These are phyloP conservation scores for Lunasporangiospora selenospora DNA, from an alignment of 192 early-diverging fungal genomes.

Conservation along the genomic window DNA sequence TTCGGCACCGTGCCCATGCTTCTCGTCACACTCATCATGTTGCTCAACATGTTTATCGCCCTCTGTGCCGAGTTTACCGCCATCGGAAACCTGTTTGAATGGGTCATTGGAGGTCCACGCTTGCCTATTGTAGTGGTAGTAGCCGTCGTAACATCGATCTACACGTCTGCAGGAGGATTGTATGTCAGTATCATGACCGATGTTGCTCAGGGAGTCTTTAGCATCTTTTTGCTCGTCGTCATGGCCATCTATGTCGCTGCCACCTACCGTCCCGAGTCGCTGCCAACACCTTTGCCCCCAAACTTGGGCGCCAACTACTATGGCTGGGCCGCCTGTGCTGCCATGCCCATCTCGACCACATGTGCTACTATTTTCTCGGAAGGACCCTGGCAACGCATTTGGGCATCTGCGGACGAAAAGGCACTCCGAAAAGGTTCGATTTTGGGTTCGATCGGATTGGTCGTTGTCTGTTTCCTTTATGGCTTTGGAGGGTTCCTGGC, in stretches of 20 bases:
- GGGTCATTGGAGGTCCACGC: conserved; percentile 60
- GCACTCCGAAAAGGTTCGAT: conserved; percentile 60
- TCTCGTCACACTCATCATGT: conserved; percentile 57
- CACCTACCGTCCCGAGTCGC: conserved; percentile 54
- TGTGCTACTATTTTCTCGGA: conserved; percentile 72
- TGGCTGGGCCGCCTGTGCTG: conserved; percentile 66
- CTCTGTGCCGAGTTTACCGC: conserved; percentile 69
- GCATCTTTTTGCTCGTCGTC: conserved; percentile 58
- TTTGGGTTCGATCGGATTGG: conserved; percentile 58
- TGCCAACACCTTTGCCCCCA: conserved; percentile 50
- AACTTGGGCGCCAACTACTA: conserved; percentile 64
- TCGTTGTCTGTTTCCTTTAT: conserved; percentile 58
- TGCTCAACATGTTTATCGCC: conserved; percentile 65
- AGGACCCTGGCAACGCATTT: conserved; percentile 75
- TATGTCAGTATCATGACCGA: conserved; percentile 70
- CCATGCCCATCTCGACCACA: conserved; percentile 65
- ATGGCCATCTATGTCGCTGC: conserved; percentile 58
- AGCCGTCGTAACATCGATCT: conserved; percentile 67
- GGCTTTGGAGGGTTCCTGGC: conserved; percentile 69
- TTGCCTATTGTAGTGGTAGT: conserved; percentile 62
- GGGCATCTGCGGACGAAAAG: conserved; percentile 64
- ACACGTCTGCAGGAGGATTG: conserved; percentile 69
- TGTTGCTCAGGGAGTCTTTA: conserved; percentile 60
- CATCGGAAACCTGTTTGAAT: conserved; percentile 59
- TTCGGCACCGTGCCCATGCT: conserved; percentile 63